A percentile compares a stretch with the other conserved stretches of the same genome.
These are phyloP conservation scores for Paragyromitra xinjiangensis DNA, from an alignment of 495 filamentous ascomycete species.

Conservation along the genomic window DNA sequence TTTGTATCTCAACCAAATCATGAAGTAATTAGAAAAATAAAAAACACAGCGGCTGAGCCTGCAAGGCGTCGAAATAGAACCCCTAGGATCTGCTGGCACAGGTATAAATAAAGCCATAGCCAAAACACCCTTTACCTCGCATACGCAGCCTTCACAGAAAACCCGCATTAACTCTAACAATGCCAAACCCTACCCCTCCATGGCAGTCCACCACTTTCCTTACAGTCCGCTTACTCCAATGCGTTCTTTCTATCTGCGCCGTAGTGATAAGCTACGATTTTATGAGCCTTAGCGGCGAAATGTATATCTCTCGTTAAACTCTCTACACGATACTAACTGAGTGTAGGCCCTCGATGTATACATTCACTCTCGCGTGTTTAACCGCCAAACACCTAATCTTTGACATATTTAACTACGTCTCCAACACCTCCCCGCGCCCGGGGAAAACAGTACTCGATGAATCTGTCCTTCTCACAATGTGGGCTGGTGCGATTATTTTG, in stretches of 20 bases:
- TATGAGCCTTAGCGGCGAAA: not conserved
- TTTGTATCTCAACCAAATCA: not conserved
- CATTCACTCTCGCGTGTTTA: not conserved
- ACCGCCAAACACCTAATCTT: not conserved
- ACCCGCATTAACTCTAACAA: not conserved
- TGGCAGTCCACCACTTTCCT: not conserved
- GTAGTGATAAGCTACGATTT: not conserved
- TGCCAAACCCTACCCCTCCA: not conserved
- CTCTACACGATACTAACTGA: not conserved
- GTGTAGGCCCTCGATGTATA: not conserved
- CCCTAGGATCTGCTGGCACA: no score
- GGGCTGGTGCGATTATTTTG: not conserved
- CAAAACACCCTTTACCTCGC: no score
- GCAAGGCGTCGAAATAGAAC: not conserved
- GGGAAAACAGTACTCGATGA: not conserved
- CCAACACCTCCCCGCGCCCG: not conserved
- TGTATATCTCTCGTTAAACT: not conserved
- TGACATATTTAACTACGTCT: not conserved
- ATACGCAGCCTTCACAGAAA: no score
- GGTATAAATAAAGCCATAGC: not conserved
- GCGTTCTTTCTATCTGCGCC: not conserved
- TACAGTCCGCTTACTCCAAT: not conserved
- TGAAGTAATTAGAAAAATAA: no score
- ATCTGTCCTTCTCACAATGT: not conserved
- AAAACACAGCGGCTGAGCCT: not conserved